Evolutionary conservation across 208 protist species (phyloP).

Genomic region (Vickermania ingenoplastis): DNA sequence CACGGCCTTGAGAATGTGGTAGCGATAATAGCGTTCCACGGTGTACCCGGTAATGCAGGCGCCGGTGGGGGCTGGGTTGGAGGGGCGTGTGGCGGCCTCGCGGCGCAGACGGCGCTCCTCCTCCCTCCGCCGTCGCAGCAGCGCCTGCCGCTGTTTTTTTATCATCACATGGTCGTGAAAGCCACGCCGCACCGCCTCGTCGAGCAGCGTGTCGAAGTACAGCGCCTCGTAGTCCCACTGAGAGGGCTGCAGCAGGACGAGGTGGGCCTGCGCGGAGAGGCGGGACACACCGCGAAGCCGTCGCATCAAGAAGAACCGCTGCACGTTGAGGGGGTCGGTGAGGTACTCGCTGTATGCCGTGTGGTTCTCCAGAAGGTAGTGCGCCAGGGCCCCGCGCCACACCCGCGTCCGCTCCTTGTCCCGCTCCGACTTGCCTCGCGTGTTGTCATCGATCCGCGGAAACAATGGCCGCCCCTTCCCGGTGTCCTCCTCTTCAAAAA

Average conservation of each 20-base stretch:
- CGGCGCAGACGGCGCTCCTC: not conserved
- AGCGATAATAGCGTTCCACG: too few species aligned
- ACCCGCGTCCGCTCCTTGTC: not conserved
- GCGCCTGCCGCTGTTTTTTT: not conserved
- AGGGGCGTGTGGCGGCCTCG: too few species aligned
- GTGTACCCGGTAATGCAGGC: too few species aligned
- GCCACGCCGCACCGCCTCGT: slow-evolving; percentile 13
- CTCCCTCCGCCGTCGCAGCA: not conserved
- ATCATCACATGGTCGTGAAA: not conserved
- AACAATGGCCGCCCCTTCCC: not conserved
- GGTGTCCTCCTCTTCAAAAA: not conserved
- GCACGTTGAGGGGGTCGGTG: slow-evolving; percentile 17
- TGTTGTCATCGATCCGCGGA: not conserved
- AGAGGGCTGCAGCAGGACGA: slow-evolving; percentile 23
- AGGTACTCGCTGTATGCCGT: slow-evolving; percentile 29
- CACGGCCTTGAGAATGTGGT: too few species aligned
- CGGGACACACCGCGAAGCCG: slow-evolving; percentile 19
- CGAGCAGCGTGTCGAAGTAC: slow-evolving; percentile 18
- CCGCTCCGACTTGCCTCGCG: not conserved
- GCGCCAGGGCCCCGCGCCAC: not conserved
- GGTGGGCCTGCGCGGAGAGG: slow-evolving; percentile 21
- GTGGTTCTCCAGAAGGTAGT: slow-evolving; percentile 33
- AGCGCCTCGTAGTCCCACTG: slow-evolving; percentile 21
- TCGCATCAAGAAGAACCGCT: slow-evolving; percentile 16
- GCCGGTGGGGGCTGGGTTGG: too few species aligned